Conservation (phyloP, 2,329 filamentous ascomycete species). For the Aspergillus brasiliensis region DNA sequence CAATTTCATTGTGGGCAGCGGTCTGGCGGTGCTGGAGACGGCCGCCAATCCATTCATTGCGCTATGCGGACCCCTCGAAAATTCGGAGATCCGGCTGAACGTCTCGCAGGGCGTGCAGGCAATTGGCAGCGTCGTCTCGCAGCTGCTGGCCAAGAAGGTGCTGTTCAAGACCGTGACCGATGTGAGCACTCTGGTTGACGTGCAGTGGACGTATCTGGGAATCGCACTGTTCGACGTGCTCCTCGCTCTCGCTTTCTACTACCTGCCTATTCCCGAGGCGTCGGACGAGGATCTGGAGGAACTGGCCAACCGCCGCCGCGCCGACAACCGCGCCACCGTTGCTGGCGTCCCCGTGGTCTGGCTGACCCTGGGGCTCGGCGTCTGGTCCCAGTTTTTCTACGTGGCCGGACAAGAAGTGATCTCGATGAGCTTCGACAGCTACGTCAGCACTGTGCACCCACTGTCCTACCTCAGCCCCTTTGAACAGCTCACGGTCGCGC, state of each 20-base stretch:
- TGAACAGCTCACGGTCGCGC: slow-evolving; percentile 56
- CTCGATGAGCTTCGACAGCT: slow-evolving; percentile 51
- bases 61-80: slow-evolving; percentile 62
- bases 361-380: slow-evolving; percentile 57
- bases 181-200: slow-evolving; percentile 58
- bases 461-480: slow-evolving; percentile 32
- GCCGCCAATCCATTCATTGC: slow-evolving; percentile 65
- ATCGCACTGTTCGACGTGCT: slow-evolving; percentile 63
- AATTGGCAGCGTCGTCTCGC: slow-evolving; percentile 61
- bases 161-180: slow-evolving; percentile 55
- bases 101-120: slow-evolving; percentile 65
- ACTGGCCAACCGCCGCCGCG: slow-evolving; percentile 54
- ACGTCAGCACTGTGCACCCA: slow-evolving; percentile 46
- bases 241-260: slow-evolving; percentile 62
- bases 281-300: slow-evolving; percentile 62
- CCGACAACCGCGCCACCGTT: slow-evolving; percentile 51
- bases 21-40: slow-evolving; percentile 62
- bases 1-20: slow-evolving; percentile 64
- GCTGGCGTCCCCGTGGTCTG: slow-evolving; percentile 55
- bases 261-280: slow-evolving; percentile 64
- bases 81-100: slow-evolving; percentile 62
- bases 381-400: slow-evolving; percentile 62
- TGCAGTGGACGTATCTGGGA: slow-evolving; percentile 67
- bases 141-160: slow-evolving; percentile 60
- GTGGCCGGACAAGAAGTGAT: slow-evolving; percentile 62